These are phyloP conservation scores for Musa balbisiana DNA, from an alignment of 202 grass and related monocot species.

Conservation along the genomic window DNA sequence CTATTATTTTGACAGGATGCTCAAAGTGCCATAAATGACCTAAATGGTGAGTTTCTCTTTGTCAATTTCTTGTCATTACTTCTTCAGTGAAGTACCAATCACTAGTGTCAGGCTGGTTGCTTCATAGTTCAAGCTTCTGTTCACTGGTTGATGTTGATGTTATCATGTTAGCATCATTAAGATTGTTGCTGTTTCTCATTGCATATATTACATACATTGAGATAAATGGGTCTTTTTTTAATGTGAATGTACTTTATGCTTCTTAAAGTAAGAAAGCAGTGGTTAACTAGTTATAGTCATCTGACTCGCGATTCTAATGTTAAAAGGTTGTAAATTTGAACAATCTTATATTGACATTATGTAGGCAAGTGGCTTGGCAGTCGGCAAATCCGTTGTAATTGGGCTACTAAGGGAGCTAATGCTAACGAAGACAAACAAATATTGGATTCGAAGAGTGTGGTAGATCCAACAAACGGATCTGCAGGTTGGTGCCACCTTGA, in stretches of 20 bases:
- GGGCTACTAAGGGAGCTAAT: slow-evolving; percentile 5
- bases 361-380: not conserved
- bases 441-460: slow-evolving; percentile 1
- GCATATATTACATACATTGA: not conserved
- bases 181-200: not conserved
- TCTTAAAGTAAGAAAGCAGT: not conserved
- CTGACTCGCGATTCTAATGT: not conserved
- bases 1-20: slow-evolving; percentile 3
- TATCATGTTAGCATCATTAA: not conserved
- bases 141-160: not conserved
- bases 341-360: not conserved
- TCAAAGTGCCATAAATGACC: slow-evolving; percentile 8
- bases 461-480: too few relatives aligned
- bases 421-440: not conserved
- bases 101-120: not conserved
- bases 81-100: not conserved
- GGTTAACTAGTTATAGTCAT: not conserved
- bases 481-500: too few relatives aligned
- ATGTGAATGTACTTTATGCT: not conserved
- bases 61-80: not conserved
- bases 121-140: not conserved
- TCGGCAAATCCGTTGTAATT: slow-evolving; percentile 1
- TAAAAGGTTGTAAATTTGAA: not conserved
- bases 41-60: not conserved
- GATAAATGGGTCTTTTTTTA: not conserved